A percentile compares a stretch with the other conserved stretches of the same genome.
Conservation (phyloP, 2,329 filamentous ascomycete species). For the Chrysoporthe deuterocubensis region DNA sequence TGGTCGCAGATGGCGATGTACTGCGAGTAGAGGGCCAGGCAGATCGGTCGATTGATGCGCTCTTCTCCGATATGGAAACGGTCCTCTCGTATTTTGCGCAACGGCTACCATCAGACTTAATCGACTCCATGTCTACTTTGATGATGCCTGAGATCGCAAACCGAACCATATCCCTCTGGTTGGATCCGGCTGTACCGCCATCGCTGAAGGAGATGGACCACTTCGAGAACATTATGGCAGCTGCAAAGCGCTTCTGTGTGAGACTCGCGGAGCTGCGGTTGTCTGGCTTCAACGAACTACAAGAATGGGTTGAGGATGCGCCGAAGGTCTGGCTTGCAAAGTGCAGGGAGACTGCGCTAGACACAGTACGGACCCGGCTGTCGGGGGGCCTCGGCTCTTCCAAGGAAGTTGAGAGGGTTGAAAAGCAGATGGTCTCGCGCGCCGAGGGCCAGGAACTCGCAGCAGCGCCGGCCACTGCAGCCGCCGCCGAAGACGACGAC, state of each 20-base stretch:
- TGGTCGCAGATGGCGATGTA: constrained; percentile 48
- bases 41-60: constrained; percentile 50
- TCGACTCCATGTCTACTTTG: constrained; percentile 65
- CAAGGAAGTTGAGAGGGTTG: constrained; percentile 78
- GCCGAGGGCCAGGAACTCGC: constrained; percentile 68
- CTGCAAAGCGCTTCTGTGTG: constrained; percentile 66
- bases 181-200: constrained; percentile 76
- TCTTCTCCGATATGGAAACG: constrained; percentile 58
- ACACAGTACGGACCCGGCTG: constrained; percentile 72
- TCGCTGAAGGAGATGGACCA: constrained; percentile 70
- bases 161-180: constrained; percentile 73
- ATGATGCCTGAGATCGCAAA: constrained; percentile 73
- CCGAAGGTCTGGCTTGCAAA: constrained; percentile 85
- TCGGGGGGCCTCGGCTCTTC: constrained; percentile 66
- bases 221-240: constrained; percentile 73
- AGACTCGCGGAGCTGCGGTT: constrained; percentile 67
- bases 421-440: constrained; percentile 77
- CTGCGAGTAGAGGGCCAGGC: constrained; percentile 49
- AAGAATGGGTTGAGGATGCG: constrained; percentile 79
- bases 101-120: constrained; percentile 57
- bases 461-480: constrained; percentile 42
- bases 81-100: constrained; percentile 57
- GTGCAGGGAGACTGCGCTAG: constrained; percentile 78
- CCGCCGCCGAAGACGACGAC: constrained; percentile 56
- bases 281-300: constrained; percentile 64